Base-by-base conservation (phyloP, 768 basidiomycete genomes). In the Russula sp. region DNA sequence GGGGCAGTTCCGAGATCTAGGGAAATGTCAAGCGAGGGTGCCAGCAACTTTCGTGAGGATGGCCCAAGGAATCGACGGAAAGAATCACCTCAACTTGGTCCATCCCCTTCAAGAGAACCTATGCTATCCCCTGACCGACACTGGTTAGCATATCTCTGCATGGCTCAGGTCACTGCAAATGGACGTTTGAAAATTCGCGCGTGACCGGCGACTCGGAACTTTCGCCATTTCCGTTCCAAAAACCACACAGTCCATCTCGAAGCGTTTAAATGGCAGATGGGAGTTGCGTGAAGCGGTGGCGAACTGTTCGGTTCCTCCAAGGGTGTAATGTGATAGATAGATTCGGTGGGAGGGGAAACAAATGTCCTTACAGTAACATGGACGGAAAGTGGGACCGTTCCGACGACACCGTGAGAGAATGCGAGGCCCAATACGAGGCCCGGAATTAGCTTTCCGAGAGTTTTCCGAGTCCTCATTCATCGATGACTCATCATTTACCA, bases 171-270 rank as follows among this genome's bases (percentile, higher is more conserved):
- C n/a, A n/a, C n/a, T n/a, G n/a, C n/a, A n/a, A n/a, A n/a, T n/a
- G n/a, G n/a, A n/a, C n/a, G n/a, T n/a, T n/a, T n/a, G n/a, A n/a
- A n/a, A n/a, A n/a, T n/a, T n/a, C n/a, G n/a, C n/a, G n/a, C n/a
- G n/a, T n/a, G n/a, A n/a, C n/a, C n/a, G n/a, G n/a, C n/a, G n/a
- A n/a, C n/a, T n/a, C n/a, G n/a, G n/a, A n/a, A n/a, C n/a, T n/a
- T n/a, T n/a, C 83, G 78, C 51, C 92, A 92, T 73, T 86, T 96
- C 34, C 78, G 79, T n/a, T 69, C 73, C 3, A 74, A 82, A 42
- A 83, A 88, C 72, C 79, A 80, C 2, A 86, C 87, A 28, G 83
- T 85, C 38, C 90, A 94, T 70, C 92, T 94, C 2, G 92, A 95
- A 69, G 86, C 87, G 28, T 71, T 79, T 86, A 78, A 92, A 94